Evolutionary conservation across 108 stramenopile species (phyloP).

Genomic region (Nitzschia sp.): DNA sequence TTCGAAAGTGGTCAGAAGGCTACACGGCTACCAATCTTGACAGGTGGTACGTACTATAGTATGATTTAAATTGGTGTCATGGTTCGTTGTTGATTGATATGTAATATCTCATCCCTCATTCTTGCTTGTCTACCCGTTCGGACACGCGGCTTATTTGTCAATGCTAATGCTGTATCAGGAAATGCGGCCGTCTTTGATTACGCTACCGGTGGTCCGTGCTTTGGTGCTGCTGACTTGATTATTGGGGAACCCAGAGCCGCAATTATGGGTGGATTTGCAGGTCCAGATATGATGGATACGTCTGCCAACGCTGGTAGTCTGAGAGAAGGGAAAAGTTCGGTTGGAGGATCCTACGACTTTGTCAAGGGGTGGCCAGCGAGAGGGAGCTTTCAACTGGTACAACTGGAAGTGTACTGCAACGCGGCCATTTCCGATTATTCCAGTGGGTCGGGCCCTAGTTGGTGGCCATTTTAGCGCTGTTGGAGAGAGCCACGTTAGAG

Average conservation of each 20-base stretch:
- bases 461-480: conserved; percentile 9
- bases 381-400: conserved; percentile 52
- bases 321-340: conserved; percentile 44
- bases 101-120: too few species aligned
- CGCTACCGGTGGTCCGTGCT: conserved; percentile 74
- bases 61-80: too few species aligned
- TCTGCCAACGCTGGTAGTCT: conserved; percentile 58
- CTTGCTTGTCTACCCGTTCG: too few species aligned
- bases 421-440: conserved; percentile 26
- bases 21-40: conserved; percentile 48
- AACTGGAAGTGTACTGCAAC: conserved; percentile 81
- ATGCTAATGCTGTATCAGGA: conserved; percentile 24
- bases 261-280: conserved; percentile 84
- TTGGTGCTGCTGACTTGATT: conserved; percentile 73
- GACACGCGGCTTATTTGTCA: too few species aligned
- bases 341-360: conserved; percentile 62
- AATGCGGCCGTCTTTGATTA: conserved; percentile 82
- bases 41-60: conserved; percentile 29
- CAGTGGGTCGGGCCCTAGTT: conserved; percentile 3
- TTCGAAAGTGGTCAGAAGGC: conserved; percentile 35
- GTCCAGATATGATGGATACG: conserved; percentile 73
- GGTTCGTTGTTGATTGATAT: too few species aligned
- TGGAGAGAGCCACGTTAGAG: too few species aligned
- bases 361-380: conserved; percentile 62
- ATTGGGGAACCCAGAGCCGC: conserved; percentile 73